Percentiles rank a stretch among this genome's conserved stretches.
phyloP scores from a whole-genome alignment of 2,329 filamentous ascomycete genomes.

The Amesomyces nigricolor region DNA sequence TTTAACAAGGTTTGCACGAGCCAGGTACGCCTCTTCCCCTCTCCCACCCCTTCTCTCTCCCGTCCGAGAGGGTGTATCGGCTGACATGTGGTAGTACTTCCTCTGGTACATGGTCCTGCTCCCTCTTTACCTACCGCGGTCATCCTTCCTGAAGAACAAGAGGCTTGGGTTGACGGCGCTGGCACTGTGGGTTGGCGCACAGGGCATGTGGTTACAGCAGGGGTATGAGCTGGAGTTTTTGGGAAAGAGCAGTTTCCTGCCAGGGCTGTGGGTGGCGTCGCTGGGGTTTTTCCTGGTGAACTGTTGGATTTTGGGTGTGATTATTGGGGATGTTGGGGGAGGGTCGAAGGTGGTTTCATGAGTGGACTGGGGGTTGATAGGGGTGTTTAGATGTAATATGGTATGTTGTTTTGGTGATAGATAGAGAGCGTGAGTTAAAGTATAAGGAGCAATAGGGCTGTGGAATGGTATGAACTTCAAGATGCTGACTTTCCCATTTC shows the following conservation, averaged over 20 bases:
- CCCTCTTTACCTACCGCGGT: constrained; percentile 81
- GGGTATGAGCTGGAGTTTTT: constrained; percentile 73
- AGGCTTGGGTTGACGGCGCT: constrained; percentile 60
- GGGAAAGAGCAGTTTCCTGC: constrained; percentile 76
- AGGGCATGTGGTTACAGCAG: constrained; percentile 71
- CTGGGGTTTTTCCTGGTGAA: constrained; percentile 80
- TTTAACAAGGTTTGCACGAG: constrained; percentile 99
- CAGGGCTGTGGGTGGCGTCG: constrained; percentile 72
- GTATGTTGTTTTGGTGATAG: neutral
- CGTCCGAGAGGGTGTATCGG: neutral
- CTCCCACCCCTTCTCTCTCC: neutral
- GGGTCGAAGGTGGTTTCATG: neutral
- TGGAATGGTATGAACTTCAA: too few relatives aligned
- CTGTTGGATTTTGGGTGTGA: constrained; percentile 76
- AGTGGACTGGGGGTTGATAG: too few relatives aligned
- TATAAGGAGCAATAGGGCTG: too few relatives aligned
- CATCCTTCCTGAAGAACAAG: constrained; percentile 60
- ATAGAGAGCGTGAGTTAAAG: neutral
- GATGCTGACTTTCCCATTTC: neutral
- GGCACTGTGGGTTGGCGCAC: constrained; percentile 66
- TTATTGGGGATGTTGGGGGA: constrained; percentile 59
- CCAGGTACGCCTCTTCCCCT: constrained; percentile 57
- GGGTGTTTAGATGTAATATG: neutral
- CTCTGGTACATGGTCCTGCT: constrained; percentile 96
- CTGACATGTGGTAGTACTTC: constrained; percentile 64